Conservation (phyloP, 2,329 filamentous ascomycete genomes). For the Fusarium miscanthi region DNA sequence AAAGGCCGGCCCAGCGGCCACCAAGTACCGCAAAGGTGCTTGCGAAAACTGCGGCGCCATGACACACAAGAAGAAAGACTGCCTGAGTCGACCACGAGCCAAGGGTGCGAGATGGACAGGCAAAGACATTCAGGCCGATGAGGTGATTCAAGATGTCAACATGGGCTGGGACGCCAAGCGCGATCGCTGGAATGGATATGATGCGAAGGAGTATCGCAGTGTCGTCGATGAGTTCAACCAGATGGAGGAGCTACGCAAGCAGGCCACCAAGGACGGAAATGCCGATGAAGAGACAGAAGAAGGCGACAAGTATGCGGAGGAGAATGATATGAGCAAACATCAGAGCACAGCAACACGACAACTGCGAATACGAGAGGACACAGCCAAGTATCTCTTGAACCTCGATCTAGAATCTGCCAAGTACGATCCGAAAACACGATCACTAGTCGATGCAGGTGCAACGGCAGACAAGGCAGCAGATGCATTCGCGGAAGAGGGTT, state of each 20-base stretch:
- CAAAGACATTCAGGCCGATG: slow-evolving; percentile 92
- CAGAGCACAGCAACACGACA: slow-evolving; percentile 92
- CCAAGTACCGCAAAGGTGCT: slow-evolving; percentile 96
- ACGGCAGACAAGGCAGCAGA: slow-evolving; percentile 82
- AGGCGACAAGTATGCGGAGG: slow-evolving; percentile 86
- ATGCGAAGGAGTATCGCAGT: slow-evolving; percentile 82
- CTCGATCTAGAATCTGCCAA: slow-evolving; percentile 96
- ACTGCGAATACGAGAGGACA: slow-evolving; percentile 92
- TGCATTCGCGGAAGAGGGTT: slow-evolving; percentile 92
- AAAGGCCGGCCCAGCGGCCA: slow-evolving; percentile 86
- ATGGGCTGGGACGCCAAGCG: slow-evolving; percentile 97
- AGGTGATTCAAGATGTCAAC: slow-evolving; percentile 84
- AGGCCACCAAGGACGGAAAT: slow-evolving; percentile 61
- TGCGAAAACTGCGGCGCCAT: slow-evolving; percentile 99
- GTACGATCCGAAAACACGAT: slow-evolving; percentile 95
- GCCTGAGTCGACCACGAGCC: slow-evolving; percentile 87
- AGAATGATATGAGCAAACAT: slow-evolving; percentile 95
- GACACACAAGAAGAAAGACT: slow-evolving; percentile 96
- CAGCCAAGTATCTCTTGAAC: slow-evolving; percentile 95
- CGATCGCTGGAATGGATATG: slow-evolving; percentile 98
- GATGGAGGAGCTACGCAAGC: slow-evolving; percentile 78
- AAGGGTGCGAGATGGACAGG: slow-evolving; percentile 93
- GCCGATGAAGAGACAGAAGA: slow-evolving; percentile 65
- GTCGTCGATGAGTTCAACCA: slow-evolving; percentile 93
- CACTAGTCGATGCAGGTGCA: slow-evolving; percentile 87